These are phyloP conservation scores for Priceomyces fermenticarens DNA, from an alignment of 805 yeast genomes.

Conservation along the genomic window DNA sequence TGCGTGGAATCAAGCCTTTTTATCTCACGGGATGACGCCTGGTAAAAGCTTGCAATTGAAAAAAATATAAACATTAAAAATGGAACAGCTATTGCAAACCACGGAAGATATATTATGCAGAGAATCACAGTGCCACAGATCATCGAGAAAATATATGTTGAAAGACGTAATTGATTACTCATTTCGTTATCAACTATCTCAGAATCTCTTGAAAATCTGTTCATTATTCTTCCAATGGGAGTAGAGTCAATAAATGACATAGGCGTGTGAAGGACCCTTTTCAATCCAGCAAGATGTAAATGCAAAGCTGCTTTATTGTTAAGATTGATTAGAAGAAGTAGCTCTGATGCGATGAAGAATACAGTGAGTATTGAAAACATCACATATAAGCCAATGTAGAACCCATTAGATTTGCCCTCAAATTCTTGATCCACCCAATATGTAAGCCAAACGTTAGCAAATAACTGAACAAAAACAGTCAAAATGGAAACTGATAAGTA, in stretches of 20 bases:
- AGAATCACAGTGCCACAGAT: conserved; percentile 58
- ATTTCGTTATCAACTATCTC: conserved; percentile 22
- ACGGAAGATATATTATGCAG: conserved; percentile 68
- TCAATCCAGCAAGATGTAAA: conserved; percentile 13
- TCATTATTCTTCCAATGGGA: conserved; percentile 24
- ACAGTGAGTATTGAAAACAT: conserved; percentile 15
- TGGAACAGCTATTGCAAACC: conserved; percentile 66
- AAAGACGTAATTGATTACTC: conserved; percentile 16
- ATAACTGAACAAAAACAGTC: conserved; percentile 15
- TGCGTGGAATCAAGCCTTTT: conserved; percentile 71
- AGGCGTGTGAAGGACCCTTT: conserved; percentile 16
- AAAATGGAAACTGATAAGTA: conserved; percentile 4
- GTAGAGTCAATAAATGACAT: conserved; percentile 24
- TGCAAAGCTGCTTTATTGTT: conserved; percentile 12
- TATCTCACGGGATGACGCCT: conserved; percentile 69
- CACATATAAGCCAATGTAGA: conserved; percentile 17
- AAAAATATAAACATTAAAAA: conserved; percentile 44
- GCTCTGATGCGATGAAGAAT: conserved; percentile 7
- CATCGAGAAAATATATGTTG: conserved; percentile 36
- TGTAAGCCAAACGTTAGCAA: conserved; percentile 22
- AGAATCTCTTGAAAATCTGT: conserved; percentile 24
- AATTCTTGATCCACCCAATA: conserved; percentile 19
- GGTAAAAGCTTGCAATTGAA: conserved; percentile 51
- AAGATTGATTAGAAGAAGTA: conserved; percentile 10
- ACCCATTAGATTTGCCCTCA: conserved; percentile 2